Evolutionary conservation across 208 protist species (phyloP), one percentile per base, ranked within the genome.

Genomic region (Balamuthia mandrillaris): DNA sequence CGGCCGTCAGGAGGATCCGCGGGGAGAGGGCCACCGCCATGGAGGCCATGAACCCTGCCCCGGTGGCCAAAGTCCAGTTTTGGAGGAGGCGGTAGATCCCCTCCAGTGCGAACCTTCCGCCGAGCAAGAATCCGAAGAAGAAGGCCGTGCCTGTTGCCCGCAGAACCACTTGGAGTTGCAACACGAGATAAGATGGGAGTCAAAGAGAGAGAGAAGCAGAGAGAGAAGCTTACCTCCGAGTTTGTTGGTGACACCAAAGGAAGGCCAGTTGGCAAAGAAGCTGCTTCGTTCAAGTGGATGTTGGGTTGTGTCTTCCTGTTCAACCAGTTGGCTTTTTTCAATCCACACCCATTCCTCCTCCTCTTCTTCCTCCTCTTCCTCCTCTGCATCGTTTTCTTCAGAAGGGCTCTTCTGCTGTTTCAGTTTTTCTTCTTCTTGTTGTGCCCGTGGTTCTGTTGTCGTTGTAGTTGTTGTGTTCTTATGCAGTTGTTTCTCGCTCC

Each of bases 251-350:
- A 79, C 70, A 33, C 60, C 42, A 49, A 60, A 79, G 52, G 70
- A 79, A 49, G 70, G 70, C 70, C 70, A 79, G 24, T 60, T 79
- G 47, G 52, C 70, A 79, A 79, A 79, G 60, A 79, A 79, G 60
- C 70, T n/a, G n/a, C n/a, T n/a, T n/a, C n/a, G n/a, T n/a, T n/a
- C n/a, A n/a, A n/a, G n/a, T n/a, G n/a, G n/a, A n/a, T n/a, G n/a
- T n/a, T n/a, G n/a, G n/a, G n/a, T n/a, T n/a, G n/a, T n/a, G n/a
- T n/a, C n/a, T n/a, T n/a, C n/a, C n/a, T n/a, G n/a, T n/a, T n/a
- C n/a, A n/a, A n/a, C n/a, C n/a, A n/a, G n/a, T n/a, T n/a, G n/a
- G n/a, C n/a, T n/a, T n/a, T n/a, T n/a, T n/a, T n/a, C n/a, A n/a
- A n/a, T n/a, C n/a, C n/a, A n/a, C n/a, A n/a, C n/a, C n/a, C n/a